Conservation (phyloP, 345 rosid genomes). For the Pistacia vera region DNA sequence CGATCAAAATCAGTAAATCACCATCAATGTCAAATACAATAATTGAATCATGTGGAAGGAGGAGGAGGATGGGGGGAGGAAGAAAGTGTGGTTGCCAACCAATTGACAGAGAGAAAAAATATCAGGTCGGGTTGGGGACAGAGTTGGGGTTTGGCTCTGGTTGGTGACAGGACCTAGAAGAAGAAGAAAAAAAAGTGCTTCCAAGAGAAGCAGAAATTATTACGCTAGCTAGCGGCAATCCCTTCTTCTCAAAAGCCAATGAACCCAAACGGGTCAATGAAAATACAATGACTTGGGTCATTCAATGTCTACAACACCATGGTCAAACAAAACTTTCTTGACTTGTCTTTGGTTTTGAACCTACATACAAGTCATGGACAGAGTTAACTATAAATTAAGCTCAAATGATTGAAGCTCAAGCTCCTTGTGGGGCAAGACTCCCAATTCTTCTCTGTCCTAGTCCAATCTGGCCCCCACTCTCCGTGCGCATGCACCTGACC, state of each 20-base stretch:
- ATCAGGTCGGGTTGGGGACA: background rate
- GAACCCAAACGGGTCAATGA: background rate
- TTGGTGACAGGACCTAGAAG: constrained; percentile 6
- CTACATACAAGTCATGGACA: background rate
- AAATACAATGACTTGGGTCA: background rate
- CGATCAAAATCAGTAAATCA: no score
- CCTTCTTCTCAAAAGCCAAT: background rate
- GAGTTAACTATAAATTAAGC: background rate
- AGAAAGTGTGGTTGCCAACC: constrained; percentile 25
- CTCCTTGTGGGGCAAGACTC: background rate
- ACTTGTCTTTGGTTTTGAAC: background rate
- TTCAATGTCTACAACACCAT: background rate
- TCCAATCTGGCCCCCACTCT: constrained; percentile 13
- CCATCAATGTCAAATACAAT: no score
- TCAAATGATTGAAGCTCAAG: constrained; percentile 12
- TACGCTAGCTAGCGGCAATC: background rate
- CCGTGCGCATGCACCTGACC: constrained; percentile 26
- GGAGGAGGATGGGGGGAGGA: background rate
- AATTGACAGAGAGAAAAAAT: constrained; percentile 20
- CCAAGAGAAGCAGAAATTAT: background rate
- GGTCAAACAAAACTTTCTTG: background rate
- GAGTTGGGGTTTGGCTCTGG: background rate
- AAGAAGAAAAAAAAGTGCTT: no score
- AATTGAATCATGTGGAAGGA: no score
- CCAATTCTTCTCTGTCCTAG: background rate